Evolutionary conservation across 768 basidiomycete species (phyloP), one percentile per base, ranked within the genome.

Genomic region (Russula griseocarnosa): DNA sequence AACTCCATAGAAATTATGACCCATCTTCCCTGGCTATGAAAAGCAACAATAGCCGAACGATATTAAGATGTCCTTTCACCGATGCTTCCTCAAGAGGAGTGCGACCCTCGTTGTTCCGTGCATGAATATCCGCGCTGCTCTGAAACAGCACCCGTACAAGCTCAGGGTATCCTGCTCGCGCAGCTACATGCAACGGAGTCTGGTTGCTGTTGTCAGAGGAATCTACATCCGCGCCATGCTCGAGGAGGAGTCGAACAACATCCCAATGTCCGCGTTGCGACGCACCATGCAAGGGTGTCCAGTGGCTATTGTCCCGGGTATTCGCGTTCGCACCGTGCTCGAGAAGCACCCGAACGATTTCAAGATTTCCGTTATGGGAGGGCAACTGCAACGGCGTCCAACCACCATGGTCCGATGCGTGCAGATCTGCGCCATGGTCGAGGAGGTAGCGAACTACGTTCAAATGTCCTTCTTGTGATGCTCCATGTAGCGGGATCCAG

Each of bases 401-500:
- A 24, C 36, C 24, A 18, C 54, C 54, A 2, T 18, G 16, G 24
- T 55, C 54, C 38, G 24, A 18, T 8, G 24, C 53, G 14, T 55
- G n/a, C 6, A 6, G 2, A 55, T 38, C 9, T 22, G 53, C 53
- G 26, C 53, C 54, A 2, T 18, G 54, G 16, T 40, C 5, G 5
- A 55, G 54, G 16, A 55, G 54, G 9, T 8, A 22, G 0, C 28
- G 38, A 26, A 55, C 36, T 8, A 55, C 54, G 10, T 55, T 14
- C 22, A 26, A 18, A 55, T 40, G 36, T 1, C 22, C 36, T 26
- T 55, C 2, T 1, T 40, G 36, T 24, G 38, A 55, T 16, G 54
- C 54, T 24, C 22, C 36, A 26, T 55, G 54, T 3, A 55, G 54
- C 26, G 54, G 38, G 24, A 38, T 55, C 54, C 54, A 55, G 8